Evolutionary conservation across 164 flowering plant species (phyloP).

Genomic region (Malania oleifera): DNA sequence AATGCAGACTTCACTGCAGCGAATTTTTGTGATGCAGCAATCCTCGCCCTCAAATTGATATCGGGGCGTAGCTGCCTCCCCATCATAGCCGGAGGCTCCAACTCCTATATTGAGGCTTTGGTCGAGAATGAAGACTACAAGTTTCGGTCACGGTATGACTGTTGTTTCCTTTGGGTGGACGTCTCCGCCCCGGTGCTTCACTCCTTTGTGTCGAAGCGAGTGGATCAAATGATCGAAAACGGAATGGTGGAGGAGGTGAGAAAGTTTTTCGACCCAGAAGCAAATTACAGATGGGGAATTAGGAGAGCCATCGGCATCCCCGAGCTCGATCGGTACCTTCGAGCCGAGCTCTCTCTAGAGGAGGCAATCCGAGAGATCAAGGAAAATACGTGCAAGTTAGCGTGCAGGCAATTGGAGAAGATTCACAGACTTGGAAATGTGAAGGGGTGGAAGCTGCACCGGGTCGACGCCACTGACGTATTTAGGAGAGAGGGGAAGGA

Average conservation of each 20-base stretch:
- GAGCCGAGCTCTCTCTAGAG: constrained; percentile 23
- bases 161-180: constrained; percentile 72
- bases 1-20: constrained; percentile 22
- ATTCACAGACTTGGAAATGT: constrained; percentile 37
- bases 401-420: constrained; percentile 49
- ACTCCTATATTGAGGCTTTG: constrained; percentile 31
- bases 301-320: constrained; percentile 73
- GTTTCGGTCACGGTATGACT: constrained; percentile 29
- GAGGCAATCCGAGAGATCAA: constrained; percentile 49
- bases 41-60: constrained; percentile 13
- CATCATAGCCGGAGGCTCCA: constrained; percentile 41
- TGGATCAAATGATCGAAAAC: constrained; percentile 56
- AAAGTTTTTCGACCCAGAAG: constrained; percentile 33
- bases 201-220: constrained; percentile 43
- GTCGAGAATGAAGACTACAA: constrained; percentile 8
- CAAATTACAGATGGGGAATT: constrained; percentile 54
- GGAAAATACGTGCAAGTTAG: constrained; percentile 47
- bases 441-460: constrained; percentile 50
- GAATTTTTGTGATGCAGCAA: constrained; percentile 22
- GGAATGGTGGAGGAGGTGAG: constrained; percentile 63
- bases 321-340: constrained; percentile 49
- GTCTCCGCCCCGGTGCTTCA: constrained; percentile 50
- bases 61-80: constrained; percentile 19
- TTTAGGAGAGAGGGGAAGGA: constrained; percentile 30
- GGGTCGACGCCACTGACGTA: constrained; percentile 64